Evolutionary conservation across 257 asterid species (phyloP).

Genomic region (Salvia splendens): DNA sequence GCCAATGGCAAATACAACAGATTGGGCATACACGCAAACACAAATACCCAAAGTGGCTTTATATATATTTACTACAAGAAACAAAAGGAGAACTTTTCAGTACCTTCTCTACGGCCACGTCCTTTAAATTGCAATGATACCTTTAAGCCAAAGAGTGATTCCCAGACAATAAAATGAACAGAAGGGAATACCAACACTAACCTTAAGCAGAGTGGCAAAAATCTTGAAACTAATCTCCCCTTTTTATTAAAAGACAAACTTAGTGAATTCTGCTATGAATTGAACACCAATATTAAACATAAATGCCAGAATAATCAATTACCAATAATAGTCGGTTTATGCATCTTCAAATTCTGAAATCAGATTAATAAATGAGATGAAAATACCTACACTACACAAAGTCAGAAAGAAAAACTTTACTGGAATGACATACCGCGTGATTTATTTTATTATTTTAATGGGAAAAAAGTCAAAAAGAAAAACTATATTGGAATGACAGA

Average conservation of each 20-base stretch:
- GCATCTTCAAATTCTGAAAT: background rate
- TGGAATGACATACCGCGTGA: too few species aligned
- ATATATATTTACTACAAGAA: too few species aligned
- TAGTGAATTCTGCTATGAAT: constrained; percentile 7
- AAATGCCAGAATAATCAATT: constrained; percentile 12
- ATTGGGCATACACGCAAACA: too few species aligned
- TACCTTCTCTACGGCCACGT: constrained; percentile 37
- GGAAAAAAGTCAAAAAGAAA: too few species aligned
- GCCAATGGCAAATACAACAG: constrained; percentile 2
- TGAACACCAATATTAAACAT: background rate
- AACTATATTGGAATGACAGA: too few species aligned
- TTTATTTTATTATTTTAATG: too few species aligned
- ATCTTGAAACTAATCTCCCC: constrained; percentile 37
- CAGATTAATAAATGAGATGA: constrained; percentile 11
- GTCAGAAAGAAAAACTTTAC: background rate
- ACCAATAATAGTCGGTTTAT: constrained; percentile 13
- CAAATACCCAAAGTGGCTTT: too few species aligned
- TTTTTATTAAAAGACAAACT: constrained; percentile 22
- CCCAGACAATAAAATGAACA: constrained; percentile 34
- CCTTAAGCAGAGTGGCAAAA: constrained; percentile 34
- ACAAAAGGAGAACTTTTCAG: background rate
- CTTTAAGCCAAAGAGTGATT: constrained; percentile 32
- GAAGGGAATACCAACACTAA: constrained; percentile 31
- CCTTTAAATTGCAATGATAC: constrained; percentile 34
- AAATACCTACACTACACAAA: background rate